Base-by-base conservation (phyloP, 768 basidiomycete genomes). In the Boletus sp. region DNA sequence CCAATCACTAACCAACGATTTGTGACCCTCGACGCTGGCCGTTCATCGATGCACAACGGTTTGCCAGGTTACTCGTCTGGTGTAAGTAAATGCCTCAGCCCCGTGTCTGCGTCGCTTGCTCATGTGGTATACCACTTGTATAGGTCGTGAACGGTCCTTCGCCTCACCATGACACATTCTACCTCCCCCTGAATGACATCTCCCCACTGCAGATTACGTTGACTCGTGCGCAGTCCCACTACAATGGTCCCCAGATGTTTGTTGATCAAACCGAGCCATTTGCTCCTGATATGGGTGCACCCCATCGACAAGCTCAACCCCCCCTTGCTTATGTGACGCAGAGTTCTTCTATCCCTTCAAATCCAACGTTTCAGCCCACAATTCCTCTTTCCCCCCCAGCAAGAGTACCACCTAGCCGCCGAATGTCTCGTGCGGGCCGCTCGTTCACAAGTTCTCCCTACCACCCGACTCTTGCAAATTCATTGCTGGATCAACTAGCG, bases 31-130 rank as follows among this genome's bases (percentile, higher is more conserved):
- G 0, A 11, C 8, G 3, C 20, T 20, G 18, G 24, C 2, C 2
- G 0, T 28, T 12, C 18, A 15, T 24, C 17, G 11, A 20, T 11
- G 4, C 5, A 15, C 4, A 2, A 28, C 6, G 10, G 0, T 17
- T 15, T 28, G 0, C 37, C 29, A 30, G 44, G 4, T 11, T 2
- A 0, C 18, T 9, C 35, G 4, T 29, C 17, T 33, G 0, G 2
- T n/a, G 64, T 60, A 15, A 55, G 65, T 7, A 20, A 10, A 12
- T 2, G 0, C 7, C 8, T 29, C 10, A 5, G 17, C 11, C 14
- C 3, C 3, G 3, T 20, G 10, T 37, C 20, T 24, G n/a, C 6
- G 1, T 17, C 7, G 7, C 39, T 45, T 42, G 7, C 57, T 64
- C 5, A 60, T 5, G 15, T 30, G 28, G 7, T 7, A 17, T n/a